Base-by-base conservation (phyloP, 2,329 filamentous ascomycete species). In the Dichotomopilus funicola region DNA sequence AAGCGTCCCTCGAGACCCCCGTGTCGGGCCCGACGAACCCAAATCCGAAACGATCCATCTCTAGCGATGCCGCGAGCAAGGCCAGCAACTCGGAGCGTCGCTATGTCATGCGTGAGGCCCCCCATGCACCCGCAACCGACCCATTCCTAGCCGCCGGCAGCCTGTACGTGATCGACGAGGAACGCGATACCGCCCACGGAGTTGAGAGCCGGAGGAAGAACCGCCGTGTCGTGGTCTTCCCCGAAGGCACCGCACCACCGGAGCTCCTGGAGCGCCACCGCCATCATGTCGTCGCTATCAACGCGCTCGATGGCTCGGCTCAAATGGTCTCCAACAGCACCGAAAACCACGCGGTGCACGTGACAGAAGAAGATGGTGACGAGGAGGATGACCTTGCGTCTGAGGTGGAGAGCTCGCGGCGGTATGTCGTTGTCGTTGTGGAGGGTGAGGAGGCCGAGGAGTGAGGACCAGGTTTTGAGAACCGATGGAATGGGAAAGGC, bases 51-150 rank as follows among this genome's bases (percentile, higher is more conserved):
- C 54, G 52, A 2, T 44, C 50, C 2, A 49, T 41, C 4, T 46
- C 50, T 9, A 45, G 47, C 19, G 57, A 56, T 36, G 49, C 10
- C n/a, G 35, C 51, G 8, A 53, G 43, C 44, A 49, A 41, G 41
- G 12, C 51, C 6, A 55, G 51, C 46, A 54, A 48, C 44, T 33
- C 57, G 5, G 58, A 65, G 51, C 56, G 59, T 10, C 62, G 61
- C 9, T 63, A 61, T 34, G 57, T 65, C n/a, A 61, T 65, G 61
- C 58, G 62, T 34, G 60, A 63, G 44, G 62, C 61, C 3, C 62
- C 63, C 3, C 62, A 65, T 36, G 57, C 57, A 1, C 61, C 62
- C 1, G 54, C 59, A 2, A 62, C 62, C n/a, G 63, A 65, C 38
- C 59, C 63, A 19, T 55, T 63, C 5, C 60, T 65, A 6, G 63